These are phyloP conservation scores for Phytophthora cryptogea DNA, from an alignment of 352 stramenopile species.

Conservation along the genomic window DNA sequence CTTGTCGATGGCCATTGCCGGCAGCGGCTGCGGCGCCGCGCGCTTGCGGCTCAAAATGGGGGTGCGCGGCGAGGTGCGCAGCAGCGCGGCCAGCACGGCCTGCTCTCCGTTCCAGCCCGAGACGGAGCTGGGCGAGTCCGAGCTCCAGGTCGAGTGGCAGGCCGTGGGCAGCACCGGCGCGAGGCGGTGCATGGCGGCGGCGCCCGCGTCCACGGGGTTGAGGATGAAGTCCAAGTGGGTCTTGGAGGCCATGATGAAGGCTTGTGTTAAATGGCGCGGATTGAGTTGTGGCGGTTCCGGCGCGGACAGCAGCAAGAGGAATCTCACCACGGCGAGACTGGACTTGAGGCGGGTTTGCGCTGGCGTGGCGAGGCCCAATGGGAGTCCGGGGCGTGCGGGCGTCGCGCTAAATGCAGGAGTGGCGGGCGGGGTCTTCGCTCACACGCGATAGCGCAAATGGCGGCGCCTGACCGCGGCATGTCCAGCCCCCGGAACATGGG, in stretches of 20 bases:
- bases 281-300: slow-evolving; percentile 23
- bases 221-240: slow-evolving; percentile 32
- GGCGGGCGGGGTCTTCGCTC: background rate
- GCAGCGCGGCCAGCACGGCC: slow-evolving; percentile 22
- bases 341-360: slow-evolving; percentile 17
- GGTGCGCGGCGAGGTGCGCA: slow-evolving; percentile 4
- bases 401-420: slow-evolving; percentile 26
- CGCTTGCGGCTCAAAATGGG: slow-evolving; percentile 18
- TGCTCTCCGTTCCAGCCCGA: slow-evolving; percentile 32
- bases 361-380: slow-evolving; percentile 26
- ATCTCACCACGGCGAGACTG: background rate
- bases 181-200: slow-evolving; percentile 7
- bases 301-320: background rate
- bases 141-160: slow-evolving; percentile 5
- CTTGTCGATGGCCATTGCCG: slow-evolving; percentile 12
- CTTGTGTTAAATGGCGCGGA: slow-evolving; percentile 18
- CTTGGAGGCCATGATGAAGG: slow-evolving; percentile 33
- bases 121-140: slow-evolving; percentile 36
- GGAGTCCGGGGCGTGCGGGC: slow-evolving; percentile 24
- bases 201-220: slow-evolving; percentile 9
- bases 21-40: slow-evolving; percentile 12
- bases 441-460: slow-evolving; percentile 9
- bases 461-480: slow-evolving; percentile 10
- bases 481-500: slow-evolving; percentile 22
- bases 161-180: slow-evolving; percentile 13